phyloP scores from a whole-genome alignment of 768 basidiomycete species.

The Ephemerocybe angulata region DNA sequence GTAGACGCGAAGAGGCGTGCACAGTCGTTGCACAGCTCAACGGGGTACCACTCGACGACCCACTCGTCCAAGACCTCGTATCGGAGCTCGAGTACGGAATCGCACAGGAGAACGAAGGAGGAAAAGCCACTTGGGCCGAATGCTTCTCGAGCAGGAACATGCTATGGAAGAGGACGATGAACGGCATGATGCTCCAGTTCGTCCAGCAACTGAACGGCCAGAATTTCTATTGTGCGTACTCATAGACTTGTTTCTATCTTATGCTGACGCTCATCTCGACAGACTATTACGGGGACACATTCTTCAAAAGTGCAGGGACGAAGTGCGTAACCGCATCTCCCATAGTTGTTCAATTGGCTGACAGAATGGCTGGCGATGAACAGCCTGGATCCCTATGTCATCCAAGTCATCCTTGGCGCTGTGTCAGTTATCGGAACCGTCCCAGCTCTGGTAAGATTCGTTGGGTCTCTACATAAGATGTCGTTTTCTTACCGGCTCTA shows the following conservation, averaged over 20 bases:
- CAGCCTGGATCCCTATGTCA: slow-evolving; percentile 66
- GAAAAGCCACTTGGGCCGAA: slow-evolving; percentile 75
- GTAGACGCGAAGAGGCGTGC: not conserved
- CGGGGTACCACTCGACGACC: slow-evolving; percentile 52
- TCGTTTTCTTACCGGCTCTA: slow-evolving; percentile 11
- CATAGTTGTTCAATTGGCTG: not conserved
- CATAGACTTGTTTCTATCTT: not conserved
- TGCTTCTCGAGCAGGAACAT: slow-evolving; percentile 68
- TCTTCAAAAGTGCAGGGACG: slow-evolving; percentile 74
- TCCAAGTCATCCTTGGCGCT: slow-evolving; percentile 70
- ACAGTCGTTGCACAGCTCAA: slow-evolving; percentile 64
- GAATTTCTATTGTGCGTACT: slow-evolving; percentile 67
- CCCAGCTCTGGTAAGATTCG: slow-evolving; percentile 53
- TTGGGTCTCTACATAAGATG: not conserved
- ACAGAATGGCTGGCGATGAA: not conserved
- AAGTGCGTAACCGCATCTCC: slow-evolving; percentile 31
- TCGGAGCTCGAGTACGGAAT: slow-evolving; percentile 67
- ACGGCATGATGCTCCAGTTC: slow-evolving; percentile 83
- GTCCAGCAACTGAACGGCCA: slow-evolving; percentile 80
- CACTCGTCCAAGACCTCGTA: slow-evolving; percentile 54
- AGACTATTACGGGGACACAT: slow-evolving; percentile 80
- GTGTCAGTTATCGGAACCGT: slow-evolving; percentile 71
- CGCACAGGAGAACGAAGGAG: slow-evolving; percentile 81
- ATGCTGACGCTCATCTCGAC: not conserved
- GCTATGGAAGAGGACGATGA: slow-evolving; percentile 69